A percentile compares a stretch with the other conserved stretches of the same genome.
These are phyloP conservation scores for Macrolepiota dolichaula DNA, from an alignment of 768 basidiomycete species.

Conservation along the genomic window DNA sequence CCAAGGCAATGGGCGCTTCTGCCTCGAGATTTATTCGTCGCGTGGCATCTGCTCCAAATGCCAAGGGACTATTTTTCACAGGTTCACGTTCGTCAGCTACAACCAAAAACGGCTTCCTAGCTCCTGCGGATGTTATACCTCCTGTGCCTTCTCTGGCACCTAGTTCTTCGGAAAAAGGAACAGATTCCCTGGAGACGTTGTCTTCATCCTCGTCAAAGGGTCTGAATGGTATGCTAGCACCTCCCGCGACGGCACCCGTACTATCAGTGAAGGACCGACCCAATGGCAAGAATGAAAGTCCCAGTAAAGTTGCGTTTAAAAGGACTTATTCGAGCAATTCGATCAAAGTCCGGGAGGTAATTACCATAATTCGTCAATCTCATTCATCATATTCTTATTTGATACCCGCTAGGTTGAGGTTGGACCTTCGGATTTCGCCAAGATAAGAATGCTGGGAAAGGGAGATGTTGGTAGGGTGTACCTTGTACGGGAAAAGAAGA, in stretches of 20 bases:
- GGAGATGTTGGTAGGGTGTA: conserved; percentile 99
- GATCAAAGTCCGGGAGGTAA: conserved; percentile 87
- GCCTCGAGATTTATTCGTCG: conserved; percentile 90
- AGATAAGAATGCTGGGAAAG: conserved; percentile 97
- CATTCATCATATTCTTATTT: conserved; percentile 15
- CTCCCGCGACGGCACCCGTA: conserved; percentile 32
- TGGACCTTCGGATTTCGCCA: conserved; percentile 88
- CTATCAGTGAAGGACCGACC: conserved; percentile 38
- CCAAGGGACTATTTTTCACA: conserved; percentile 81
- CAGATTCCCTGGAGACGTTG: conserved; percentile 72
- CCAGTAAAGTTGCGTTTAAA: conserved; percentile 73
- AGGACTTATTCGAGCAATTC: conserved; percentile 97
- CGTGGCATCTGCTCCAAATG: conserved; percentile 95
- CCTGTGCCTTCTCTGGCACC: conserved; percentile 49
- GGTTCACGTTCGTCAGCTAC: conserved; percentile 54
- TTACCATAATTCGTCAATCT: conserved; percentile 8
- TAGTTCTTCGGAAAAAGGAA: conserved; percentile 50
- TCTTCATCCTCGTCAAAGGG: conserved; percentile 74
- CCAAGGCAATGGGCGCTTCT: conserved; percentile 65
- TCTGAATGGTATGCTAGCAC: conserved; percentile 38
- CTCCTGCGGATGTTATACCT: conserved; percentile 62
- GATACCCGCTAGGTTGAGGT: conserved; percentile 74
- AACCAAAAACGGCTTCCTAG: conserved; percentile 75
- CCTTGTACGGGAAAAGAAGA: conserved; percentile 97
- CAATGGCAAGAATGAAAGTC: conserved; percentile 37